Percentiles rank a stretch among this genome's conserved stretches.
Evolutionary conservation across 148 eudicot genomes (phyloP).

Genomic region (Vaccinium vitisidaea): DNA sequence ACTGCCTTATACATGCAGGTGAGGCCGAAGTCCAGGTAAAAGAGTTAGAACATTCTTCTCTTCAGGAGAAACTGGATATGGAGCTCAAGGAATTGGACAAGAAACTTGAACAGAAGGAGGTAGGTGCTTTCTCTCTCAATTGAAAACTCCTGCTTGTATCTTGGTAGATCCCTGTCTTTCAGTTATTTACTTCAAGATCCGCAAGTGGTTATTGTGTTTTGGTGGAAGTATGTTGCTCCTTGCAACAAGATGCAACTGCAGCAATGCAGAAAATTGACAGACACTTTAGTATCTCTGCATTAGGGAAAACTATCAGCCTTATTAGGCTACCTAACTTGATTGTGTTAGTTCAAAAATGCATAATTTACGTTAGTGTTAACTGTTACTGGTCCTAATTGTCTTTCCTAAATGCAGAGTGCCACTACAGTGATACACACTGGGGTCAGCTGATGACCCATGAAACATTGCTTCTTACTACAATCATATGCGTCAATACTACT

Average conservation of each 20-base stretch:
- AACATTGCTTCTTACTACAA: background rate
- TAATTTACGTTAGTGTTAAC: background rate
- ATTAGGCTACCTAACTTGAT: background rate
- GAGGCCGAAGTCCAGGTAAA: constrained; percentile 70
- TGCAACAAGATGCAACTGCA: background rate
- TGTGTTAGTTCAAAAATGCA: background rate
- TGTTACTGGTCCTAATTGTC: background rate
- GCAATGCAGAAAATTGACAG: background rate
- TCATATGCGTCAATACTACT: background rate
- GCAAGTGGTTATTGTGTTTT: background rate
- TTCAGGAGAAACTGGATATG: constrained; percentile 79
- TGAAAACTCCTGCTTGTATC: background rate
- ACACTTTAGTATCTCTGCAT: background rate
- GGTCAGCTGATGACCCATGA: background rate
- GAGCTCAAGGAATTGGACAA: constrained; percentile 88
- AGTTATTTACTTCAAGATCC: background rate
- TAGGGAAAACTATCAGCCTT: background rate
- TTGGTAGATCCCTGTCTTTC: background rate
- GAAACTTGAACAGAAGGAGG: constrained; percentile 92
- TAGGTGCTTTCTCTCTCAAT: constrained; percentile 20
- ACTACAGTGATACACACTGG: background rate
- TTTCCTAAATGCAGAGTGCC: background rate
- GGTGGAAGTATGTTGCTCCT: background rate
- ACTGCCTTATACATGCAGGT: constrained; percentile 33
- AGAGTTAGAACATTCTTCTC: constrained; percentile 88